phyloP scores from a whole-genome alignment of 2,329 filamentous ascomycete genomes.

The Monosporascus sp. region DNA sequence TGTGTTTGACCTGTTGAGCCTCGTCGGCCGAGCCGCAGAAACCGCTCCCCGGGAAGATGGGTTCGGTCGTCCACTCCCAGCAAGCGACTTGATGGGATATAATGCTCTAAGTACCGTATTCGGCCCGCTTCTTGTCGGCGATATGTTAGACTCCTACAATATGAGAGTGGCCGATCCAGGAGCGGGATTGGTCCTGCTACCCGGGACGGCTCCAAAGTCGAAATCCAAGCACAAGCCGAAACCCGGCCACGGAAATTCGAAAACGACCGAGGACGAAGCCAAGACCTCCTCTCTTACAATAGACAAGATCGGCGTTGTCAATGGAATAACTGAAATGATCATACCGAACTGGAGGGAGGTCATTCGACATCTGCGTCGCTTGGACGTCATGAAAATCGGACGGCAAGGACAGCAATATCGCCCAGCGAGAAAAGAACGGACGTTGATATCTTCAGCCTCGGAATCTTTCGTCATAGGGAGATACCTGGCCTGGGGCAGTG shows the following conservation, averaged over 20 bases:
- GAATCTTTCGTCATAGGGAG: slow-evolving; percentile 34
- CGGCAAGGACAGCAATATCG: slow-evolving; percentile 5
- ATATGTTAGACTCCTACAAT: slow-evolving; percentile 48
- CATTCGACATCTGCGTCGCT: slow-evolving; percentile 51
- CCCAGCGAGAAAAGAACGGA: slow-evolving; percentile 8
- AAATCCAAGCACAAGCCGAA: slow-evolving; percentile 32
- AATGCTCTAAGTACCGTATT: slow-evolving; percentile 59
- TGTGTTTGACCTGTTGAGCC: slow-evolving; percentile 59
- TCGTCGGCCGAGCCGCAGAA: slow-evolving; percentile 56
- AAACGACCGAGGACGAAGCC: slow-evolving; percentile 12
- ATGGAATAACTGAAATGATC: slow-evolving; percentile 59
- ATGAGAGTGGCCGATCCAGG: slow-evolving; percentile 39
- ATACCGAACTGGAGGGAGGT: slow-evolving; percentile 61
- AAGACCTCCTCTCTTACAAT: slow-evolving; percentile 30
- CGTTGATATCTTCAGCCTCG: slow-evolving; percentile 35
- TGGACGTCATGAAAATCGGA: slow-evolving; percentile 31
- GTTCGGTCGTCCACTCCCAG: slow-evolving; percentile 46
- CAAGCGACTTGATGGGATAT: slow-evolving; percentile 59
- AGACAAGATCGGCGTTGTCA: slow-evolving; percentile 55
- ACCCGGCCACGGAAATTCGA: slow-evolving; percentile 11
- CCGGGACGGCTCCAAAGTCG: slow-evolving; percentile 37
- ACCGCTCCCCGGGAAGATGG: slow-evolving; percentile 46
- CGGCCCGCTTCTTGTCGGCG: slow-evolving; percentile 57
- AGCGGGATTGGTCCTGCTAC: slow-evolving; percentile 37
- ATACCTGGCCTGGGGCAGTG: slow-evolving; percentile 31